Conservation (phyloP, 2,329 filamentous ascomycete genomes). For the Colletotrichum sp. region DNA sequence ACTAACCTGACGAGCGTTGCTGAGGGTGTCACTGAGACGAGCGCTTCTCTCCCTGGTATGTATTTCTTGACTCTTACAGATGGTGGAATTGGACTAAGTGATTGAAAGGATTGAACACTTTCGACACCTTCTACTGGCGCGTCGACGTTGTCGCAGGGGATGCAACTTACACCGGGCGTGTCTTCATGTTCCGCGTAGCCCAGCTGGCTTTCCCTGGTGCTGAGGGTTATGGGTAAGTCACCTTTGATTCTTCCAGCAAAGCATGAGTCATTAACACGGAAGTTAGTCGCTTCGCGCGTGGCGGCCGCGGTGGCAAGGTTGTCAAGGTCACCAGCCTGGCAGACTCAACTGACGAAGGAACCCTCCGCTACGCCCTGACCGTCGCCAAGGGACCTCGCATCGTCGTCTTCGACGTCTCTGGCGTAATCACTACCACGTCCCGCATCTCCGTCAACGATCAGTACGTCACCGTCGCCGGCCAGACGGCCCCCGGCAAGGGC, state of each 20-base stretch:
- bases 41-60: constrained; percentile 4
- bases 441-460: constrained; percentile 49
- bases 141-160: constrained; percentile 29
- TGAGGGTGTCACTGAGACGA: constrained; percentile 8
- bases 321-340: constrained; percentile 41
- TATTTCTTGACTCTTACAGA: accelerated
- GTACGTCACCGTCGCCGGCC: constrained; percentile 50
- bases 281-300: constrained; percentile 31
- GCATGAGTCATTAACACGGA: background rate
- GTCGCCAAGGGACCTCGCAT: constrained; percentile 47
- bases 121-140: constrained; percentile 34
- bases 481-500: constrained; percentile 53
- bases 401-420: constrained; percentile 52
- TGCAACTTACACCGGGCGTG: constrained; percentile 26
- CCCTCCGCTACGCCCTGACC: constrained; percentile 38
- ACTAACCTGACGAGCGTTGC: constrained; percentile 20
- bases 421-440: constrained; percentile 49
- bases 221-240: constrained; percentile 36
- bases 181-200: constrained; percentile 32
- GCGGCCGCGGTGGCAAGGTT: constrained; percentile 38
- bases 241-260: accelerated
- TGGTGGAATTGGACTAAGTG: accelerated
- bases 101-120: constrained; percentile 21
- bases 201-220: constrained; percentile 42
- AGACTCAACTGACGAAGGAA: constrained; percentile 33